A percentile compares a stretch with the other conserved stretches of the same genome.
phyloP scores from a whole-genome alignment of 1,284 basidiomycete genomes.

The Singerocomus inundabilis region DNA sequence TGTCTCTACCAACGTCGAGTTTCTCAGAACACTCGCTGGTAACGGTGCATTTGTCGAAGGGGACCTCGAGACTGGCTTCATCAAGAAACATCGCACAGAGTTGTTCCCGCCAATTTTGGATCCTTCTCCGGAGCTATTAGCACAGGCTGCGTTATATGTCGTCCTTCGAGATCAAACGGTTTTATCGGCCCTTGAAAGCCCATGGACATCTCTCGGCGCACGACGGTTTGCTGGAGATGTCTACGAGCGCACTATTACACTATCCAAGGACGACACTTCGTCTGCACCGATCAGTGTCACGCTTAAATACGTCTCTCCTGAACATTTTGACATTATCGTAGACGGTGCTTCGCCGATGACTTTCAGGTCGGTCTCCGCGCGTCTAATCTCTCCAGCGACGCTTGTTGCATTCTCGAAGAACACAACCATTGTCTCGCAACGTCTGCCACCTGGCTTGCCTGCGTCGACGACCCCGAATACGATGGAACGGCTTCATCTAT shows the following conservation, averaged over 20 bases:
- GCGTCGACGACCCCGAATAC: constrained; percentile 50
- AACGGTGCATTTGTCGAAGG: constrained; percentile 76
- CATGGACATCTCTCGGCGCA: constrained; percentile 69
- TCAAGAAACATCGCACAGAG: constrained; percentile 80
- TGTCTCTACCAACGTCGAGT: constrained; percentile 89
- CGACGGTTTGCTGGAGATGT: constrained; percentile 76
- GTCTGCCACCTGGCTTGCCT: constrained; percentile 48
- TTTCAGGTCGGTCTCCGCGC: constrained; percentile 54
- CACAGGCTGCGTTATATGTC: constrained; percentile 77
- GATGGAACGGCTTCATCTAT: constrained; percentile 72
- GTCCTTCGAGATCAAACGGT: constrained; percentile 61
- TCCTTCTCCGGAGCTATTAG: constrained; percentile 63
- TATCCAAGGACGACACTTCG: constrained; percentile 52
- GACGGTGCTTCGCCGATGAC: constrained; percentile 35
- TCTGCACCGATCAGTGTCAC: constrained; percentile 43
- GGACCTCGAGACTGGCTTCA: constrained; percentile 94
- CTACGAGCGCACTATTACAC: constrained; percentile 56
- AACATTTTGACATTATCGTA: constrained; percentile 57
- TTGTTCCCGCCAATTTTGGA: constrained; percentile 65
- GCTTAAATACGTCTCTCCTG: constrained; percentile 43
- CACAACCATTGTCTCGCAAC: constrained; percentile 74
- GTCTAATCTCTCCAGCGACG: constrained; percentile 50
- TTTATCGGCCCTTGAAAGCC: constrained; percentile 30
- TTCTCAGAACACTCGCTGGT: constrained; percentile 74
- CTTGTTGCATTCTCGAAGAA: constrained; percentile 46